phyloP scores from a whole-genome alignment of 108 stramenopile species.

The Discostella pseudostelligera region DNA sequence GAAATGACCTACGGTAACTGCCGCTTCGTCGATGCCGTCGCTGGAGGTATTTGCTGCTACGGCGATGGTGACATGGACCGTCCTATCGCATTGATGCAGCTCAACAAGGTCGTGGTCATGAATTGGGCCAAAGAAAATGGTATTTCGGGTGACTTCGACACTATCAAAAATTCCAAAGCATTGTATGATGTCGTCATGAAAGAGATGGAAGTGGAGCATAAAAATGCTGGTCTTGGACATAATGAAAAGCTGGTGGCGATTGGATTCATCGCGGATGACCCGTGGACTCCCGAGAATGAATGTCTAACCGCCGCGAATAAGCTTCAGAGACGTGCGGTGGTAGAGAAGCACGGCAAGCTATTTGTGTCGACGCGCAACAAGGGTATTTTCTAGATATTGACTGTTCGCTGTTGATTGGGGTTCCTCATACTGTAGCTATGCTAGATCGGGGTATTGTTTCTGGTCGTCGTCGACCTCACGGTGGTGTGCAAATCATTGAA shows the following conservation, averaged over 20 bases:
- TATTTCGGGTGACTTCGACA: constrained; percentile 55
- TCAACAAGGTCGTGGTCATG: constrained; percentile 58
- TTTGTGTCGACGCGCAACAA: constrained; percentile 70
- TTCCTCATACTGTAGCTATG: neutral
- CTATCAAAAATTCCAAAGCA: constrained; percentile 60
- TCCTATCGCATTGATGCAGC: constrained; percentile 78
- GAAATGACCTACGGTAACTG: constrained; percentile 77
- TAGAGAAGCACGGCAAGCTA: constrained; percentile 59
- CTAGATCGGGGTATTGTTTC: neutral
- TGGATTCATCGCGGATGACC: constrained; percentile 54
- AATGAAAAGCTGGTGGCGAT: constrained; percentile 75
- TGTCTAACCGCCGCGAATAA: constrained; percentile 89
- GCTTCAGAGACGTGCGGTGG: constrained; percentile 76
- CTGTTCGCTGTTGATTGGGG: neutral
- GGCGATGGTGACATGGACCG: constrained; percentile 92
- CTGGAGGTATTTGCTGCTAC: constrained; percentile 82
- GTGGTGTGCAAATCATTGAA: too few species aligned
- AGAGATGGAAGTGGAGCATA: constrained; percentile 64
- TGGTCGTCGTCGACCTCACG: too few species aligned
- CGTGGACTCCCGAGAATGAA: constrained; percentile 89
- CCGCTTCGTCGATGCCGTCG: constrained; percentile 70
- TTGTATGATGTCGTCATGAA: constrained; percentile 71
- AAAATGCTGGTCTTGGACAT: constrained; percentile 69
- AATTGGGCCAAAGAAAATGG: constrained; percentile 80
- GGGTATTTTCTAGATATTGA: constrained; percentile 59